Evolutionary conservation across 495 filamentous ascomycete genomes (phyloP), one percentile per base, ranked within the genome.

Genomic region (Penicillium riverlandense): DNA sequence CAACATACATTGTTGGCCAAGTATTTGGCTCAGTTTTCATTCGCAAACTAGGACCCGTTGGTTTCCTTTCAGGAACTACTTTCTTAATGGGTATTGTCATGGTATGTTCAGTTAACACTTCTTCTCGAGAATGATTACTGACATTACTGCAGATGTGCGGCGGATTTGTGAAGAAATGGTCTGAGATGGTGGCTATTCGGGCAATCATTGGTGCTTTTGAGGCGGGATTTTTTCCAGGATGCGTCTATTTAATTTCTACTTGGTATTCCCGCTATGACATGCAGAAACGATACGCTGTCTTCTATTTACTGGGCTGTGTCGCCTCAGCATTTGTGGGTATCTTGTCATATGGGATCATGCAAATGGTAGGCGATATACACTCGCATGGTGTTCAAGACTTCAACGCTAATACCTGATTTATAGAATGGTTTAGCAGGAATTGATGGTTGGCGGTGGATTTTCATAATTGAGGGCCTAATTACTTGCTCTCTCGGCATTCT

Each of bases 291-390:
- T 78, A 78, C 49, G 68, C 75, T 4, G 51, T 69, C 35, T 83
- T 82, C 53, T 82, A 80, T 51, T 55, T 81, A 8, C 58, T 79
- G 27, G 76, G 77, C 12, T 75, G 65, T 38, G 58, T 78, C 4
- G 77, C 79, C 6, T 67, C 72, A 10, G 79, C 71, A 9, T 78
- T 77, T 54, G 63, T 66, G 0, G 77, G 78, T 45, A 77, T 83
- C 38, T 49, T 83, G 9, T 75, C 78, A 13, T 80, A 71, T 40
- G 78, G 78, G 8, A 59, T 81, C 31, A 75, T 74, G 59, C 68
- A 75, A 40, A 68, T 78, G 67, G 53, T 48, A 48, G 11, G 31
- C 32, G 4, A 28, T 14, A 22, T 12, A 22, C 27, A 11, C 10
- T 10, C 31, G 11, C 7, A 35, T 31, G 12, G 4, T 13, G 1